These are phyloP conservation scores for Cyberlindnera maritima DNA, from an alignment of 805 yeast species.

Conservation along the genomic window DNA sequence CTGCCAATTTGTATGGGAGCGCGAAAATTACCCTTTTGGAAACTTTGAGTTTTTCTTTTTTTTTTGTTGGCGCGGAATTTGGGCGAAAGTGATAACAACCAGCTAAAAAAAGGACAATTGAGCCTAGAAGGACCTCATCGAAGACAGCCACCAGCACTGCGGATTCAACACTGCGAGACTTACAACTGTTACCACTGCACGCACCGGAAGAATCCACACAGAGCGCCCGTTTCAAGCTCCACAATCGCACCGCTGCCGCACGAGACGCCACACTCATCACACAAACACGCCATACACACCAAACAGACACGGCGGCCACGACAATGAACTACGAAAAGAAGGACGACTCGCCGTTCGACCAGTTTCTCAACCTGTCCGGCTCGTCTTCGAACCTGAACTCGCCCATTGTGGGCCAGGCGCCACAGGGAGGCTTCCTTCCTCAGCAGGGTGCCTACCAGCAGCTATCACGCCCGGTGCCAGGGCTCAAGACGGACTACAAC, in stretches of 20 bases:
- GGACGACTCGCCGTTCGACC: slow-evolving; percentile 18
- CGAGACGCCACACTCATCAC: background rate
- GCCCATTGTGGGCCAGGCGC: slow-evolving; percentile 5
- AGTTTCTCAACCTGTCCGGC: slow-evolving; percentile 19
- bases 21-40: background rate
- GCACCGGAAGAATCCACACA: no score
- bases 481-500: slow-evolving; percentile 17
- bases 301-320: background rate
- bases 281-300: background rate
- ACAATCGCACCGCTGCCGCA: no score
- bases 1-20: no score
- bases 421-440: slow-evolving; percentile 1
- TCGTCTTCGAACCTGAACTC: slow-evolving; percentile 18
- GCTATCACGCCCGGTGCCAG: slow-evolving; percentile 20
- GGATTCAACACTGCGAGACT: no score
- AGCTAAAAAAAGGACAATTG: no score
- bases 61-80: background rate
- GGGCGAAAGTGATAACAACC: background rate
- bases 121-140: no score
- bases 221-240: no score
- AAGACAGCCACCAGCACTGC: no score
- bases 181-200: no score
- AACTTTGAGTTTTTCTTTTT: background rate
- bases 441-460: background rate
- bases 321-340: slow-evolving; percentile 7